Evolutionary conservation across 345 rosid genomes (phyloP), one percentile per base, ranked within the genome.

Genomic region (Sonneratia alba): DNA sequence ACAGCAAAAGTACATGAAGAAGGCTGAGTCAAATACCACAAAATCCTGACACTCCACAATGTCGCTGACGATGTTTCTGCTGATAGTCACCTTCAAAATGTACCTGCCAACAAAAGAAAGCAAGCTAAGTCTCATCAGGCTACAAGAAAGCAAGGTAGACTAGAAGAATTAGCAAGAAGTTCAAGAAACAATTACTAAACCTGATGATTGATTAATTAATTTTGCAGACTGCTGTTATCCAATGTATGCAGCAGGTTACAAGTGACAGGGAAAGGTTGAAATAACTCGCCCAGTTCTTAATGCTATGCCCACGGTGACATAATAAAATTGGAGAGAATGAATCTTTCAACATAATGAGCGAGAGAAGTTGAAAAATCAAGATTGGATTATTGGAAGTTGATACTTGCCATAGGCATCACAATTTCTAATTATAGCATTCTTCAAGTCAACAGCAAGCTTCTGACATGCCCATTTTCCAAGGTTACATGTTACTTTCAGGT

Each of bases 81-180:
- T 79, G 77, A 85, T 69, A 15, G 88, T 82, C 72, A 81, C 86
- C 76, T 77, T 85, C 81, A 85, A 77, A 72, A 85, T 70, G 63
- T 85, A 85, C 82, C 88, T 85, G 79, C 74, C 70, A 36, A 70
- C 24, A 7, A 22, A 21, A 37, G 11, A 49, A 42, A 53, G 7
- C 59, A 1, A 53, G n/a, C 3, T 7, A 53, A 53, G 59, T 53
- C 16, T 18, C 59, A 53, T 1, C 6, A 53, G 18, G 49, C 49
- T 45, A 45, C 13, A 71, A 47, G 66, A 59, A 63, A 9, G n/a
- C 27, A 19, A 16, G 19, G 3, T 49, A 53, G 59, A 53, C 22
- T 1, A 18, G 22, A 21, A 16, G 22, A 21, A 53, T 16, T 53
- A 53, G 59, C 6, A 53, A 21, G 59, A 48, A 48, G 15, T 48